Evolutionary conservation across 345 rosid genomes (phyloP).

Genomic region (Citrus trifoliata): DNA sequence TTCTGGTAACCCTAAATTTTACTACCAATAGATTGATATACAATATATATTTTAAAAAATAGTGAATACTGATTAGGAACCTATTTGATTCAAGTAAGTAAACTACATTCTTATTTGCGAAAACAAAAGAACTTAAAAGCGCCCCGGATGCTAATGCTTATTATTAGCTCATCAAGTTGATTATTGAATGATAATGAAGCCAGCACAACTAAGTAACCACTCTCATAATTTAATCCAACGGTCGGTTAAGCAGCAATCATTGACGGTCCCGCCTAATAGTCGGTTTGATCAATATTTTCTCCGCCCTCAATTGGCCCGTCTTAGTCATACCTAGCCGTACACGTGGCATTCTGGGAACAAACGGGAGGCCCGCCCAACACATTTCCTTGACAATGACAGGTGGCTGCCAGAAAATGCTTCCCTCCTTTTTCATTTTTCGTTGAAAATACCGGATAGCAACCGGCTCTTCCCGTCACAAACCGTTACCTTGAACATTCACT

Average conservation of each 20-base stretch:
- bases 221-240: conserved; percentile 32
- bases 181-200: conserved; percentile 20
- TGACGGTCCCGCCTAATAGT: conserved; percentile 21
- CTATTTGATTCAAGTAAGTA: background rate
- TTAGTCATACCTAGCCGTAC: conserved; percentile 25
- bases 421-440: background rate
- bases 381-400: conserved; percentile 18
- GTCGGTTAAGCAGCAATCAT: conserved; percentile 45
- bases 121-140: background rate
- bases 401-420: conserved; percentile 10
- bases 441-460: conserved; percentile 16
- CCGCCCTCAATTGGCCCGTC: conserved; percentile 18
- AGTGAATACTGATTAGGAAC: no score
- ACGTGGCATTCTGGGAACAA: conserved; percentile 26
- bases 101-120: background rate
- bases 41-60: no score
- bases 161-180: background rate
- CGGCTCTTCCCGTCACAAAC: conserved; percentile 11
- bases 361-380: conserved; percentile 29
- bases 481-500: background rate
- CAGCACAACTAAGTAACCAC: conserved; percentile 11
- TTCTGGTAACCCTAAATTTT: no score
- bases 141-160: background rate
- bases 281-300: conserved; percentile 18
- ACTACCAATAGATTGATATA: no score